phyloP scores from a whole-genome alignment of 1,284 basidiomycete genomes.

The Tilletia indica region DNA sequence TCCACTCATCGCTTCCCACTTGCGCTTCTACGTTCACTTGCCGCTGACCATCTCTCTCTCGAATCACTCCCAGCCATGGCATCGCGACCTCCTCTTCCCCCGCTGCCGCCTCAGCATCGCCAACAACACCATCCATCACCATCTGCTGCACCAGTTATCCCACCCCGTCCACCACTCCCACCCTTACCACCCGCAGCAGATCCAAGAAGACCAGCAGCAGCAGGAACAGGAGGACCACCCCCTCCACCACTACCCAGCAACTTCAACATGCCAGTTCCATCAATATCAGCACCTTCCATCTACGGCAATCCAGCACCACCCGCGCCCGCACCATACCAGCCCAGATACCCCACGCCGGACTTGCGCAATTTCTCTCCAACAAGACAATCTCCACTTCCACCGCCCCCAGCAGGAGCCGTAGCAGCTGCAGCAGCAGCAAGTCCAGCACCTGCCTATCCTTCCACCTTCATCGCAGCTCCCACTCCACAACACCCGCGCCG shows the following conservation, averaged over 20 bases:
- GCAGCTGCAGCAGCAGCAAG: neutral
- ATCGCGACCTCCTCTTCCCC: neutral
- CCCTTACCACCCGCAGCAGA: constrained; percentile 36
- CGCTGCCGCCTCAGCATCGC: neutral
- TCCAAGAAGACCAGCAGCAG: constrained; percentile 20
- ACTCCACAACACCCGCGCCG: neutral
- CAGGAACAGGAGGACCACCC: neutral
- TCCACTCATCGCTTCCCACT: no score
- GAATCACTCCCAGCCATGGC: neutral
- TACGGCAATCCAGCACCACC: no score
- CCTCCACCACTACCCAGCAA: neutral
- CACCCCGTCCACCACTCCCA: constrained; percentile 35
- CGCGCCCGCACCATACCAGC: no score
- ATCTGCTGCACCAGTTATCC: constrained; percentile 23
- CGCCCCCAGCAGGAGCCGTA: constrained; percentile 4
- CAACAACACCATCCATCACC: neutral
- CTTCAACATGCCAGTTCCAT: neutral
- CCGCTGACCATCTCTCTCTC: neutral
- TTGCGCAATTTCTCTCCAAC: constrained; percentile 4
- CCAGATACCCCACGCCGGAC: no score
- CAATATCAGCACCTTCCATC: neutral
- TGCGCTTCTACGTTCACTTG: no score
- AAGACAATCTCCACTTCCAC: constrained; percentile 12
- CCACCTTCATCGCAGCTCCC: neutral
- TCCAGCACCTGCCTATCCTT: neutral